Evolutionary conservation across 148 eudicot genomes (phyloP), one percentile per base, ranked within the genome.

Genomic region (Nepenthes gracilis): DNA sequence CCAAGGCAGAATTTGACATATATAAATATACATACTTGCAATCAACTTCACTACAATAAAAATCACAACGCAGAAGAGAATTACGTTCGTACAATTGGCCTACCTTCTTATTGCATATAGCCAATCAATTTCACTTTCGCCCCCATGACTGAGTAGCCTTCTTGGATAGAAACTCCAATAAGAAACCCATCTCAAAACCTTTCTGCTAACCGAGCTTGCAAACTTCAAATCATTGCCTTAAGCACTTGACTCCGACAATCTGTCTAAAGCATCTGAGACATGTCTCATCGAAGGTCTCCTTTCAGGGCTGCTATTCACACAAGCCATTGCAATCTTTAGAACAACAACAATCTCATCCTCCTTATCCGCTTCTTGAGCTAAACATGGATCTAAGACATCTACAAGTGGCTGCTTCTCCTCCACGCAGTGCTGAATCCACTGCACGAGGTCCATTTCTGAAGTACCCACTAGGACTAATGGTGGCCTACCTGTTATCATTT

Each of bases 261-360:
- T 75, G 35, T 93, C 95, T 73, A 93, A 62, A 10, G 80, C 70
- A 43, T 93, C 97, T 0, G 65, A 76, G 12, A 93, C 73, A 50
- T 86, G 75, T 73, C 95, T 81, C 83, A 88, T 86, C 1, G 87
- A 50, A 1, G 96, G 97, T 77, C 99, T 79, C 74, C 81, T 83
- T 34, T 93, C 99, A 0, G 99, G 86, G 70, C 71, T 78, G 47
- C 48, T 74, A 9, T 79, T 79, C 10, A 79, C 84, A 70, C 99
- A 93, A 12, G 85, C 89, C 85, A 93, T 86, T 5, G 99, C 95
- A 9, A 86, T 74, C 75, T 89, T 93, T n/a, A 93, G 66, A 56
- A 80, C 97, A 0, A 81, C 83, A 0, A 93, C 85, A 12, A 93
- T 89, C 59, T 93, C 95, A 56, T 89, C 96, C 68, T 93, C 99